Percentiles rank a stretch among this genome's conserved stretches.
These are phyloP conservation scores for Auricularia cornea DNA, from an alignment of 768 basidiomycete genomes.

Conservation along the genomic window DNA sequence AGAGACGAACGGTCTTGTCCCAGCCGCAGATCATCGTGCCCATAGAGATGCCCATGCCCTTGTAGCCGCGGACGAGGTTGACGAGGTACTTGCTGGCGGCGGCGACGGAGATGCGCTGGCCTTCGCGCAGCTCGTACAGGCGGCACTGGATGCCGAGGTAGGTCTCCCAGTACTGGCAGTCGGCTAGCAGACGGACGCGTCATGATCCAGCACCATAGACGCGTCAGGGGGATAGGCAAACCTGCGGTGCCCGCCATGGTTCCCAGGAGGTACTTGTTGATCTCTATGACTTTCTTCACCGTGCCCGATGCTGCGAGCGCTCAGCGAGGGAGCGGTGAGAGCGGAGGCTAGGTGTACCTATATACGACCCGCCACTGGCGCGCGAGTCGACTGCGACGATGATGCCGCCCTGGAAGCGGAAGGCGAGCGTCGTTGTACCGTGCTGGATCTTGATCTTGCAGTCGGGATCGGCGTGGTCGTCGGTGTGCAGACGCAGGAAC, in stretches of 20 bases:
- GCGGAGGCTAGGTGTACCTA: constrained; percentile 75
- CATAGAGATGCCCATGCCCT: constrained; percentile 99
- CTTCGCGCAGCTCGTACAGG: constrained; percentile 90
- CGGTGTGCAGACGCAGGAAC: constrained; percentile 89
- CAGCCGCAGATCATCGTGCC: constrained; percentile 99
- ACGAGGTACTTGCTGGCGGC: constrained; percentile 96
- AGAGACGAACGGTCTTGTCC: constrained; percentile 87
- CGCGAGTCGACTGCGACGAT: constrained; percentile 98
- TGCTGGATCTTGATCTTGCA: constrained; percentile 98
- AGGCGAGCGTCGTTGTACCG: constrained; percentile 96
- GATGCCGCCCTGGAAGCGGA: constrained; percentile 92
- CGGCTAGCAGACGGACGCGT: too few relatives aligned
- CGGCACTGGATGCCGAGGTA: constrained; percentile 98
- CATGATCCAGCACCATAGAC: too few relatives aligned
- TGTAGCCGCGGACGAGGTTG: constrained; percentile 96
- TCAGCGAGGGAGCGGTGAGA: too few relatives aligned
- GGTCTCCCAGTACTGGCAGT: constrained; percentile 98
- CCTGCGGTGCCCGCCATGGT: constrained; percentile 99
- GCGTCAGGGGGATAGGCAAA: constrained; percentile 29
- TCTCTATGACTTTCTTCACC: constrained; percentile 99
- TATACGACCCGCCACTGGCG: constrained; percentile 94
- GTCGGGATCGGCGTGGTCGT: constrained; percentile 87
- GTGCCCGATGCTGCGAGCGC: constrained; percentile 82
- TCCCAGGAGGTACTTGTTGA: constrained; percentile 96
- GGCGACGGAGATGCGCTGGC: constrained; percentile 95